These are phyloP conservation scores for Pythium diclinum DNA, from an alignment of 352 stramenopile genomes.

Conservation along the genomic window DNA sequence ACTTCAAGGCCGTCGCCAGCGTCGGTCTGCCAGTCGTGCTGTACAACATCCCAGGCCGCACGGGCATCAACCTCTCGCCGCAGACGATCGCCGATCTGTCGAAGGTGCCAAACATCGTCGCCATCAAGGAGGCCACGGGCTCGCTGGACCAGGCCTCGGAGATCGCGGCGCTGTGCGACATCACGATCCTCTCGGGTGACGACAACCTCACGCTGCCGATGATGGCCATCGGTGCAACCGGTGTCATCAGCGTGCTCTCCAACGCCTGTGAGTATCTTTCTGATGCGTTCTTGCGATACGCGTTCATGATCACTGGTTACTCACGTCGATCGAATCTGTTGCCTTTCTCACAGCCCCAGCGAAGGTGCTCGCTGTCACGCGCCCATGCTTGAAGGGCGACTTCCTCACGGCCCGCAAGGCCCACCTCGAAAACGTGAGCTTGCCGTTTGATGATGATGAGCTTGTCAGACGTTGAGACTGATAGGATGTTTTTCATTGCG, in stretches of 20 bases:
- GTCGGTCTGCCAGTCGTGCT: slow-evolving; percentile 93
- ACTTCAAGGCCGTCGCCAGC: slow-evolving; percentile 90
- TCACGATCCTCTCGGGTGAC: slow-evolving; percentile 90
- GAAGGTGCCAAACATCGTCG: slow-evolving; percentile 95
- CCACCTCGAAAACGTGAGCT: slow-evolving; percentile 79
- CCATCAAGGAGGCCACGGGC: slow-evolving; percentile 97
- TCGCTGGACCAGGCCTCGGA: slow-evolving; percentile 86
- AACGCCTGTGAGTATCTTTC: slow-evolving; percentile 66
- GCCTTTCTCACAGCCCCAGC: slow-evolving; percentile 48
- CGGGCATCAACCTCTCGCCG: slow-evolving; percentile 93
- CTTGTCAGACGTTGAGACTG: background rate
- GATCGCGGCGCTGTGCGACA: slow-evolving; percentile 87
- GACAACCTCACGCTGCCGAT: slow-evolving; percentile 90
- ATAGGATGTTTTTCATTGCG: background rate
- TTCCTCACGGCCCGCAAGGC: slow-evolving; percentile 75
- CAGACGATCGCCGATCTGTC: slow-evolving; percentile 92
- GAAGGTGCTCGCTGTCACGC: slow-evolving; percentile 82
- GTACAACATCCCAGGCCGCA: slow-evolving; percentile 98
- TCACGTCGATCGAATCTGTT: background rate
- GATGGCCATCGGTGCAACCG: slow-evolving; percentile 86
- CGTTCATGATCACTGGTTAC: background rate
- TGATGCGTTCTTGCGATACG: background rate
- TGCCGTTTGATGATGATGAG: background rate
- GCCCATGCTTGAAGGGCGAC: slow-evolving; percentile 76
- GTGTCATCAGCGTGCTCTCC: slow-evolving; percentile 90